Conservation (phyloP, 257 asterid species). For the Primulina eburnea region DNA sequence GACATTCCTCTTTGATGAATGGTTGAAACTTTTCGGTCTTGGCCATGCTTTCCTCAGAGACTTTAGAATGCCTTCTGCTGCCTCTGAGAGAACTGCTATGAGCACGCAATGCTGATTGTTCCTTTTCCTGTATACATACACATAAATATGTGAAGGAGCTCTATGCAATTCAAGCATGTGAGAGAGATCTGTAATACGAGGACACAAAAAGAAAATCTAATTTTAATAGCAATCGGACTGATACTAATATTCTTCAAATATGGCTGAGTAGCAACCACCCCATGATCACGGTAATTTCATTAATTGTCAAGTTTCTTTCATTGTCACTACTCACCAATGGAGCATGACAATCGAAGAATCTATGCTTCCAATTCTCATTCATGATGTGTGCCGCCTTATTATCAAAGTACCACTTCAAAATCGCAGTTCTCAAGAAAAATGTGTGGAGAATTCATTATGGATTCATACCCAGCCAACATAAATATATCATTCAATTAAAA, state of each 20-base stretch:
- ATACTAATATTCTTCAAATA: neutral
- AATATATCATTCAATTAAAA: neutral
- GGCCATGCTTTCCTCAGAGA: constrained; percentile 44
- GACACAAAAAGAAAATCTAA: neutral
- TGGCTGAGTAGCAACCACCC: neutral
- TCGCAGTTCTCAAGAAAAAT: constrained; percentile 15
- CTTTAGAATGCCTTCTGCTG: constrained; percentile 35
- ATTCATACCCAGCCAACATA: neutral
- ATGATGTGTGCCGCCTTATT: neutral
- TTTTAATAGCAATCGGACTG: constrained; percentile 13
- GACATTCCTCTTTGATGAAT: constrained; percentile 82
- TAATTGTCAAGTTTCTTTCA: neutral
- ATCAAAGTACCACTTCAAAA: constrained; percentile 9
- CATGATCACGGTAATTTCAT: neutral
- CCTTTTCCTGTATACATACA: constrained; percentile 52
- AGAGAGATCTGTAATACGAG: neutral
- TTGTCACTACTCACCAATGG: neutral
- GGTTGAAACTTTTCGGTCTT: constrained; percentile 53
- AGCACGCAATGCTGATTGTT: constrained; percentile 76
- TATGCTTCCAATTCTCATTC: constrained; percentile 12
- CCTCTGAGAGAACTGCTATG: constrained; percentile 58
- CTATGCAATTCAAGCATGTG: constrained; percentile 10
- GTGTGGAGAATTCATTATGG: constrained; percentile 6
- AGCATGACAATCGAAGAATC: neutral
- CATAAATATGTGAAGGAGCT: constrained; percentile 19